Percentiles rank a stretch among this genome's conserved stretches.
Evolutionary conservation across 2,329 filamentous ascomycete genomes (phyloP).

Genomic region (Eutypa lata): DNA sequence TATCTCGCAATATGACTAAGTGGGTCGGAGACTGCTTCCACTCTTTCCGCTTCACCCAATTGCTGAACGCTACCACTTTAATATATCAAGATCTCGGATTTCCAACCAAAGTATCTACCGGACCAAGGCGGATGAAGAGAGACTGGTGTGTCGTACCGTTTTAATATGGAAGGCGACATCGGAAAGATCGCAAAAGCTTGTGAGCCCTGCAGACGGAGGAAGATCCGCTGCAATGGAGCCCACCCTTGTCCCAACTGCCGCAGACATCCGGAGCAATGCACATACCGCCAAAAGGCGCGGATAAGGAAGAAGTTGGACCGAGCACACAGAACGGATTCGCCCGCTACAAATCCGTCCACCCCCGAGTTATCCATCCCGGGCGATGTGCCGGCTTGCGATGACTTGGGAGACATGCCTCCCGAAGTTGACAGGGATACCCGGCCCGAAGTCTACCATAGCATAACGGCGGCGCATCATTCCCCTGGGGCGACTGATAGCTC

Average conservation of each 20-base stretch:
- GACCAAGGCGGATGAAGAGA: too few relatives aligned
- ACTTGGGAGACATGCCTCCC: too few relatives aligned
- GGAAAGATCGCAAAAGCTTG: slow-evolving; percentile 18
- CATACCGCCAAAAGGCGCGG: slow-evolving; percentile 12
- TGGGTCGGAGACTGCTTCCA: too few relatives aligned
- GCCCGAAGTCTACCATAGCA: slow-evolving; percentile 20
- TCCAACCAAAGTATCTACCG: too few relatives aligned
- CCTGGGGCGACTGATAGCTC: slow-evolving; percentile 19
- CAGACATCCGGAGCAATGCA: slow-evolving; percentile 10
- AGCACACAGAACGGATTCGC: neutral
- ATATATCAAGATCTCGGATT: too few relatives aligned
- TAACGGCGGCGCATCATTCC: slow-evolving; percentile 16
- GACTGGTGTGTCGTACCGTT: too few relatives aligned
- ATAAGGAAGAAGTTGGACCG: neutral
- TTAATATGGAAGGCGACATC: neutral
- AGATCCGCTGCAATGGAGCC: slow-evolving; percentile 15
- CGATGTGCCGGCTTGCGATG: slow-evolving; percentile 26
- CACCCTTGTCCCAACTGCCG: slow-evolving; percentile 14
- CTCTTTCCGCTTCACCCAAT: too few relatives aligned
- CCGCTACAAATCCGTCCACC: too few relatives aligned
- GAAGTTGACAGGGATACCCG: neutral
- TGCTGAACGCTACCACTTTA: too few relatives aligned
- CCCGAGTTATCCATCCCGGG: neutral
- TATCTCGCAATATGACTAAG: too few relatives aligned
- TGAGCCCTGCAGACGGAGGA: slow-evolving; percentile 17